Evolutionary conservation across 495 filamentous ascomycete genomes (phyloP), one percentile per base, ranked within the genome.

Genomic region (Penicillium chermesinum): DNA sequence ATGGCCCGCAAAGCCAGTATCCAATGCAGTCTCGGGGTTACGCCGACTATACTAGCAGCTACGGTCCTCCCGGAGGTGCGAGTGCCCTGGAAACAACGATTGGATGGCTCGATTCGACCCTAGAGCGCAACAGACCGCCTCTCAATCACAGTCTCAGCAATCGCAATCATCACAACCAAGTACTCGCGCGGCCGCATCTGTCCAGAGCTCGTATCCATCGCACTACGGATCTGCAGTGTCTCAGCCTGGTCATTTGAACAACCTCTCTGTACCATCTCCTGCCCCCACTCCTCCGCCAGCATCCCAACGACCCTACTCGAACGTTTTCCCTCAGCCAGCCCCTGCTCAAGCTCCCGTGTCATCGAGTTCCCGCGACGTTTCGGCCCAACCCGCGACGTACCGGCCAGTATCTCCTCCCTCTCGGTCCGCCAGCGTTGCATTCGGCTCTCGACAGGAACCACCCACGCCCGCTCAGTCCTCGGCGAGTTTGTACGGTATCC

Each of bases 61-160:
- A 58, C 1, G 45, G 61, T 25, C 48, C 57, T 7, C 44, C 59
- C 17, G 53, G 56, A 6, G 47, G 59, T 30, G 50, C 67, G 14
- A 59, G 53, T 16, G 40, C 61, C 5, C 52, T 14, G 58, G 64
- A 15, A 71, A 59, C 39, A 69, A 67, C 45, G 71, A 75, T 46
- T 75, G 71, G 71, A 69, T 75, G 59, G 70, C 69, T 36, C 63
- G 69, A 16, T 73, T 73, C 46, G 71, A 75, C 44, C 71, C 71
- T 15, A 50, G 71, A 20, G 64, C 61, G 14, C 71, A 69, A 44
- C 66, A 65, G 33, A 53, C 47, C 3, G 62, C 55, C 2, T 61
- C 59, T 16, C 63, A 58, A 33, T 38, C 54, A 22, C 53, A 58
- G 15, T 54, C 54, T 41, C 46, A 48, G 40, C 65, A 50, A 13